These are phyloP conservation scores for Zangia roseola DNA, from an alignment of 768 basidiomycete genomes.

Conservation along the genomic window DNA sequence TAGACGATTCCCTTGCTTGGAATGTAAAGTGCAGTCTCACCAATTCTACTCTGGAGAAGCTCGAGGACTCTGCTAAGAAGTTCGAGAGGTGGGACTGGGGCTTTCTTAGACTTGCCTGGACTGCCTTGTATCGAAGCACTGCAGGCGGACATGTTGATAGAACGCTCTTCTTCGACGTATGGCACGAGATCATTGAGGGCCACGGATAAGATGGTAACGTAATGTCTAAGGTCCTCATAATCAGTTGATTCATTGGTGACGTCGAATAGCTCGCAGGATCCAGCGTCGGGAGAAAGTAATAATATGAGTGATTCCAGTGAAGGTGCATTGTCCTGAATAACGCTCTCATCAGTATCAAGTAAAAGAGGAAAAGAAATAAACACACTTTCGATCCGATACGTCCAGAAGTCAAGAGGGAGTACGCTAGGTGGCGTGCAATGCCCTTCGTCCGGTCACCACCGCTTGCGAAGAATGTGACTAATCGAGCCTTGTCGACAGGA, in stretches of 20 bases:
- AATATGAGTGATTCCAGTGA: slow-evolving; percentile 49
- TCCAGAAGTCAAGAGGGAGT: slow-evolving; percentile 29
- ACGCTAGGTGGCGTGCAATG: slow-evolving; percentile 59
- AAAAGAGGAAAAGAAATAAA: not conserved
- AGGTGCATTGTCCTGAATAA: slow-evolving; percentile 45
- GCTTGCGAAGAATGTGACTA: slow-evolving; percentile 50
- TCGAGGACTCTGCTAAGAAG: slow-evolving; percentile 50
- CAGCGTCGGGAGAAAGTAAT: slow-evolving; percentile 46
- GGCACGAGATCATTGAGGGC: slow-evolving; percentile 57
- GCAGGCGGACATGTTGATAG: slow-evolving; percentile 7
- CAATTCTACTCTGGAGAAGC: slow-evolving; percentile 55
- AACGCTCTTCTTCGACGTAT: slow-evolving; percentile 52
- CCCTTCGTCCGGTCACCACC: slow-evolving; percentile 50
- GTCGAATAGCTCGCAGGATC: slow-evolving; percentile 48
- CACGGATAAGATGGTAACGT: slow-evolving; percentile 55
- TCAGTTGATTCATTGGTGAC: slow-evolving; percentile 53
- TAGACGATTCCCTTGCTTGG: not conserved
- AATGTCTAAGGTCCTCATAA: slow-evolving; percentile 57
- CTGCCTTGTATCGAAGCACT: slow-evolving; percentile 17
- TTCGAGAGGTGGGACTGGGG: slow-evolving; percentile 44
- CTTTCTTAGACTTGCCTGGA: slow-evolving; percentile 31
- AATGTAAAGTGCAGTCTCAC: slow-evolving; percentile 38
- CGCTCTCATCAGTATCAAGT: not conserved
- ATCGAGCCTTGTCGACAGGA: slow-evolving; percentile 48
- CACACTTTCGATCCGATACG: slow-evolving; percentile 11